A percentile compares a stretch with the other conserved stretches of the same genome.
These are phyloP conservation scores for Apiotrichum domesticum DNA, from an alignment of 1,284 basidiomycete species.

Conservation along the genomic window DNA sequence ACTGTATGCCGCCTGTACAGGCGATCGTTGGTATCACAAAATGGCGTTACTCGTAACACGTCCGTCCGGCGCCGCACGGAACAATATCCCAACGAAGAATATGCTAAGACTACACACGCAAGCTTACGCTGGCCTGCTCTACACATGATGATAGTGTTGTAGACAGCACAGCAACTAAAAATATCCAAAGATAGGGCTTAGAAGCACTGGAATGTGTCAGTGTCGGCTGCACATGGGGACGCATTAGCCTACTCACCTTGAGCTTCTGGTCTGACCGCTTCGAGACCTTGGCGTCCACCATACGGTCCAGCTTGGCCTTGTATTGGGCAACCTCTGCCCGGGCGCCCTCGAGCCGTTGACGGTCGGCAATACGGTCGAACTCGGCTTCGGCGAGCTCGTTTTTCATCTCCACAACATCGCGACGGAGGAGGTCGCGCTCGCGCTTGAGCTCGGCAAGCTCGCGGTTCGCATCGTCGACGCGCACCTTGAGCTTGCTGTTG, in stretches of 20 bases:
- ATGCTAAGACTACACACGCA: slow-evolving; percentile 14
- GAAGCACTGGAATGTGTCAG: slow-evolving; percentile 20
- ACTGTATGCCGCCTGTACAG: slow-evolving; percentile 7
- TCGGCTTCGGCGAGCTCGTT: slow-evolving; percentile 27
- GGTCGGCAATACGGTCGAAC: slow-evolving; percentile 32
- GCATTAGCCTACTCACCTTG: slow-evolving; percentile 28
- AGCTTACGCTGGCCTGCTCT: not conserved
- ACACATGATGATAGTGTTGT: not conserved
- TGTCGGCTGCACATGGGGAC: not conserved
- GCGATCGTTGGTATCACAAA: slow-evolving; percentile 6
- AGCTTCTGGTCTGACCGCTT: slow-evolving; percentile 35
- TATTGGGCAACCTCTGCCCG: slow-evolving; percentile 32
- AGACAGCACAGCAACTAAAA: not conserved
- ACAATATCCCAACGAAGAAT: slow-evolving; percentile 9
- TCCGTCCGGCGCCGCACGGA: not conserved
- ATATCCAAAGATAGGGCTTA: slow-evolving; percentile 10
- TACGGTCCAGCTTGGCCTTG: slow-evolving; percentile 36
- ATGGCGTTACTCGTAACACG: slow-evolving; percentile 12
- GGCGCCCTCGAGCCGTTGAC: slow-evolving; percentile 32
- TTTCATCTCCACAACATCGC: slow-evolving; percentile 21
- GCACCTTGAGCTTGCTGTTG: slow-evolving; percentile 36
- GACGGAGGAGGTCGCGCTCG: slow-evolving; percentile 27
- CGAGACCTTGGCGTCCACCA: slow-evolving; percentile 37
- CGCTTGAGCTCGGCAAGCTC: slow-evolving; percentile 26
- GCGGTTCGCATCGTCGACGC: slow-evolving; percentile 25